Percentiles rank a stretch among this genome's conserved stretches.
phyloP scores from a whole-genome alignment of 169 alveolate species.

The Eimeria falciformis region DNA sequence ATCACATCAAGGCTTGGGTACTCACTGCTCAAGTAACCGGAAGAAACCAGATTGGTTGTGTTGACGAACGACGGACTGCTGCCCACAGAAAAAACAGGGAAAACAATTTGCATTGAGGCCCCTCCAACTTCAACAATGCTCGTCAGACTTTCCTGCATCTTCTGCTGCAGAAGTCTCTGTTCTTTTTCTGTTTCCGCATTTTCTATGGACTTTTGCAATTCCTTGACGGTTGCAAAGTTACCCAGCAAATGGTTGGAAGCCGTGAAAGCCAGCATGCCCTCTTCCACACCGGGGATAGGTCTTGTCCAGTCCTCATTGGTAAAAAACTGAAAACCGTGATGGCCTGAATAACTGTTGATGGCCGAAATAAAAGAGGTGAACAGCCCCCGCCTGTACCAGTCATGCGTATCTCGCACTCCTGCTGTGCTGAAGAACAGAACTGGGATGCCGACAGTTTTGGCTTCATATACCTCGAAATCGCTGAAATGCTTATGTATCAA shows the following conservation, averaged over 20 bases:
- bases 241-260: constrained; percentile 54
- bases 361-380: constrained; percentile 31
- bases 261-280: constrained; percentile 48
- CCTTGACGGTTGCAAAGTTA: neutral
- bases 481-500: neutral
- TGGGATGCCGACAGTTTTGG: constrained; percentile 52
- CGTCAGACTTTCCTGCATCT: constrained; percentile 1
- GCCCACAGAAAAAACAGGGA: constrained; percentile 33
- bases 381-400: constrained; percentile 65
- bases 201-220: neutral
- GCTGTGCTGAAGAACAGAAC: constrained; percentile 53
- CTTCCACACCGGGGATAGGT: constrained; percentile 43
- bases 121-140: constrained; percentile 67
- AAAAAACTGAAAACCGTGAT: constrained; percentile 14
- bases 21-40: constrained; percentile 16
- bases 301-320: constrained; percentile 61
- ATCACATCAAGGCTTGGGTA: constrained; percentile 44
- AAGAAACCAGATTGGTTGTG: constrained; percentile 6
- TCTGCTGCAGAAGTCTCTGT: neutral
- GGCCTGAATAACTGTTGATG: constrained; percentile 20
- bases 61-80: constrained; percentile 27
- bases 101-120: constrained; percentile 59
- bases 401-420: constrained; percentile 53
- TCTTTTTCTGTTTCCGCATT: neutral
- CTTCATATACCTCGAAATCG: constrained; percentile 1